Conservation (phyloP, 169 alveolate species). For the Hepatocystis sp. region DNA sequence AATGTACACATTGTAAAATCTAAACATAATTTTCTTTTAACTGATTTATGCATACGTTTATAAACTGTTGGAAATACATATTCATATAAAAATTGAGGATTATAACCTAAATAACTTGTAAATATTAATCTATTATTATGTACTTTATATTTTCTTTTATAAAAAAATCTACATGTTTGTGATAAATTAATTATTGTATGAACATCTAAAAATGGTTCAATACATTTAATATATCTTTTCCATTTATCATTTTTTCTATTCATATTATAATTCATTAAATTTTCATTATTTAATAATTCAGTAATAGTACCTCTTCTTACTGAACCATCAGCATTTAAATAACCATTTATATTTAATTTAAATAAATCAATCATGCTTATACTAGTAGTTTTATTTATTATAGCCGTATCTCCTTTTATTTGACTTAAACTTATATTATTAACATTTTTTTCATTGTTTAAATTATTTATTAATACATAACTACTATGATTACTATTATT, state of each 20-base stretch:
- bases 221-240: constrained; percentile 75
- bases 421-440: not conserved
- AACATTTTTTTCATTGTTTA: too few species aligned
- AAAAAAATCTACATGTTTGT: constrained; percentile 83
- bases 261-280: not conserved
- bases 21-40: constrained; percentile 77
- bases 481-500: too few species aligned
- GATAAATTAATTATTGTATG: constrained; percentile 80
- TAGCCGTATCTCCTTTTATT: constrained; percentile 22
- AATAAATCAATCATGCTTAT: constrained; percentile 59
- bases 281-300: constrained; percentile 36
- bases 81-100: constrained; percentile 77
- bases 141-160: constrained; percentile 78
- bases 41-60: constrained; percentile 76
- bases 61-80: constrained; percentile 79
- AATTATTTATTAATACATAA: too few species aligned
- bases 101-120: constrained; percentile 83
- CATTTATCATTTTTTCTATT: constrained; percentile 78
- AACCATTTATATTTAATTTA: constrained; percentile 28
- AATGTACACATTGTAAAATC: constrained; percentile 88
- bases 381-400: constrained; percentile 19
- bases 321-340: constrained; percentile 22
- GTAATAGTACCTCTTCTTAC: constrained; percentile 30
- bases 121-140: constrained; percentile 79
- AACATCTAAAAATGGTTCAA: constrained; percentile 85